phyloP scores from a whole-genome alignment of 148 eudicot genomes.

The Nyssa sinensis region DNA sequence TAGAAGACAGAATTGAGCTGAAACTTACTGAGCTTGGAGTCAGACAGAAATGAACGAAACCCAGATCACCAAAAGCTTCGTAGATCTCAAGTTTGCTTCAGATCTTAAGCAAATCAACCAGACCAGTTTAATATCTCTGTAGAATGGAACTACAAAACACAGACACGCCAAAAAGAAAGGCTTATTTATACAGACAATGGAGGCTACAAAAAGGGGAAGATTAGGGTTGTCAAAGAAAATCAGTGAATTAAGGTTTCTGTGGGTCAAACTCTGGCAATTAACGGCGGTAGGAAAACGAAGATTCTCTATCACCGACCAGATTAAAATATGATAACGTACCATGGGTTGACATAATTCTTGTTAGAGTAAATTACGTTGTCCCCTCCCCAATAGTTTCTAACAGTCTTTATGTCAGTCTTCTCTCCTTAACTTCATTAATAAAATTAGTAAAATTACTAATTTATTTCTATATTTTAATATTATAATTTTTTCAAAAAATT shows the following conservation, averaged over 20 bases:
- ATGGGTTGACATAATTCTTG: too few species aligned
- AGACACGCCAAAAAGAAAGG: constrained; percentile 10
- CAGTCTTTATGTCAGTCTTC: too few species aligned
- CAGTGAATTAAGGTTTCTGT: background rate
- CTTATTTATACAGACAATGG: background rate
- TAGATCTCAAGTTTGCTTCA: constrained; percentile 28
- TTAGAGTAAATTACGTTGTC: too few species aligned
- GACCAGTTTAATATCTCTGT: constrained; percentile 21
- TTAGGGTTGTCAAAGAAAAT: background rate
- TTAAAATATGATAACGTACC: too few species aligned
- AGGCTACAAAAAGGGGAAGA: background rate
- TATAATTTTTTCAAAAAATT: too few species aligned
- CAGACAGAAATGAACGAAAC: constrained; percentile 22
- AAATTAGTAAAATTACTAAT: too few species aligned
- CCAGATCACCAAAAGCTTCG: constrained; percentile 34
- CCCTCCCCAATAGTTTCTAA: too few species aligned
- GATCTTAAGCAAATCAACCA: constrained; percentile 41
- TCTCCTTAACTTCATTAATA: too few species aligned
- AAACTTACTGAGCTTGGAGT: constrained; percentile 53
- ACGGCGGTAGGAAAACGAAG: constrained; percentile 10
- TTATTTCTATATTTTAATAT: too few species aligned
- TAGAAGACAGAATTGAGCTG: constrained; percentile 16
- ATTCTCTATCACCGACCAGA: background rate
- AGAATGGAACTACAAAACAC: constrained; percentile 21
- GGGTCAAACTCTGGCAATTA: constrained; percentile 16